Evolutionary conservation across 2,329 filamentous ascomycete species (phyloP).

Genomic region (Simplicillium aogashimaense): DNA sequence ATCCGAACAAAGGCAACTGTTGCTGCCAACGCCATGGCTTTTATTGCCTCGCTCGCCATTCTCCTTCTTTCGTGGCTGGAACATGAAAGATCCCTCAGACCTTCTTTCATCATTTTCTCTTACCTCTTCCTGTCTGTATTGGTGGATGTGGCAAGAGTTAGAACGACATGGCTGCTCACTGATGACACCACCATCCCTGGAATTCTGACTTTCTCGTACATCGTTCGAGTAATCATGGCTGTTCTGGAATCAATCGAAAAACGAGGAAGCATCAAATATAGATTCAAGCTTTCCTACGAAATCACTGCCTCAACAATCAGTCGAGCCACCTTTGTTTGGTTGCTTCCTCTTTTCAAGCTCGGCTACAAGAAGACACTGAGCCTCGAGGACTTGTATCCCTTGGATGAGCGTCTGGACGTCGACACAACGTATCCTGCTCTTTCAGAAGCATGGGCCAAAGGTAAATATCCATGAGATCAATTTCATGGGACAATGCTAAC

Average conservation of each 20-base stretch:
- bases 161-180: slow-evolving; percentile 29
- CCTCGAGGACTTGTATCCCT: slow-evolving; percentile 22
- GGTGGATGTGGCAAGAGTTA: slow-evolving; percentile 32
- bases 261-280: slow-evolving; percentile 24
- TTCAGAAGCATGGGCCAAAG: slow-evolving; percentile 11
- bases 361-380: slow-evolving; percentile 16
- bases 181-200: slow-evolving; percentile 24
- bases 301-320: slow-evolving; percentile 37
- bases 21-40: slow-evolving; percentile 6
- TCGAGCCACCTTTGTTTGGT: slow-evolving; percentile 40
- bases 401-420: slow-evolving; percentile 11
- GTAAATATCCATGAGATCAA: no score
- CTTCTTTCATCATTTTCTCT: slow-evolving; percentile 34
- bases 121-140: slow-evolving; percentile 34
- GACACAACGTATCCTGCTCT: slow-evolving; percentile 9
- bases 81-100: slow-evolving; percentile 30
- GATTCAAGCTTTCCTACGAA: slow-evolving; percentile 28
- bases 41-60: slow-evolving; percentile 14
- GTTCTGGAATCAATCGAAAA: slow-evolving; percentile 35
- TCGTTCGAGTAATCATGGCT: slow-evolving; percentile 29
- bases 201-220: slow-evolving; percentile 28
- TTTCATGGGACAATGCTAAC: no score
- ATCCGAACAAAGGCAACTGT: slow-evolving; percentile 5
- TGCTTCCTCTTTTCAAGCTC: slow-evolving; percentile 33
- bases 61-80: slow-evolving; percentile 32